These are phyloP conservation scores for Radiomyces spectabilis DNA, from an alignment of 192 early-diverging fungal species.

Conservation along the genomic window DNA sequence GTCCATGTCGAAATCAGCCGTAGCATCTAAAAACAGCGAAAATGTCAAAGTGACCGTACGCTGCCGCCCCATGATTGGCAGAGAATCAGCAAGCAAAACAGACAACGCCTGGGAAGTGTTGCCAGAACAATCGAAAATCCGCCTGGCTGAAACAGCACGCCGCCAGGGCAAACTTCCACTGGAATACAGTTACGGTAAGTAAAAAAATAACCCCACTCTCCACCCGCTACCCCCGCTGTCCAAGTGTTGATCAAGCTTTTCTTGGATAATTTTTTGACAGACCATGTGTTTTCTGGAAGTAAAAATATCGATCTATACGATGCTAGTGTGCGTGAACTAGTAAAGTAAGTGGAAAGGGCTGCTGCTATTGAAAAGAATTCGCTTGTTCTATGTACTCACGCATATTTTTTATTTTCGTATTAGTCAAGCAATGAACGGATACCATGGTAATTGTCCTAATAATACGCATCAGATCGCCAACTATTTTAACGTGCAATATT, in stretches of 20 bases:
- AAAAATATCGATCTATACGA: constrained; percentile 50
- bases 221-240: too few species aligned
- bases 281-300: constrained; percentile 43
- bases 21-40: constrained; percentile 6
- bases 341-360: constrained; percentile 12
- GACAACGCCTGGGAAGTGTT: constrained; percentile 32
- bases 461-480: too few species aligned
- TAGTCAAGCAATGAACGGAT: constrained; percentile 74
- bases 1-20: neutral
- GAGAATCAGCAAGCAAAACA: constrained; percentile 43
- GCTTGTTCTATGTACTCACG: neutral
- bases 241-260: neutral
- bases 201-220: neutral
- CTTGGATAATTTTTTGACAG: constrained; percentile 14
- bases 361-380: neutral
- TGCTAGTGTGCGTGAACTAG: constrained; percentile 14
- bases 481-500: too few species aligned
- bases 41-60: constrained; percentile 69
- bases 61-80: constrained; percentile 56
- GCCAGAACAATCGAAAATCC: constrained; percentile 11
- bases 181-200: constrained; percentile 36
- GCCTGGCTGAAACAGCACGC: constrained; percentile 24
- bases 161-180: constrained; percentile 14
- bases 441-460: constrained; percentile 87
- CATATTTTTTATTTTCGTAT: neutral